Evolutionary conservation across 2,329 filamentous ascomycete genomes (phyloP).

Genomic region (Nigrospora sphaerica): DNA sequence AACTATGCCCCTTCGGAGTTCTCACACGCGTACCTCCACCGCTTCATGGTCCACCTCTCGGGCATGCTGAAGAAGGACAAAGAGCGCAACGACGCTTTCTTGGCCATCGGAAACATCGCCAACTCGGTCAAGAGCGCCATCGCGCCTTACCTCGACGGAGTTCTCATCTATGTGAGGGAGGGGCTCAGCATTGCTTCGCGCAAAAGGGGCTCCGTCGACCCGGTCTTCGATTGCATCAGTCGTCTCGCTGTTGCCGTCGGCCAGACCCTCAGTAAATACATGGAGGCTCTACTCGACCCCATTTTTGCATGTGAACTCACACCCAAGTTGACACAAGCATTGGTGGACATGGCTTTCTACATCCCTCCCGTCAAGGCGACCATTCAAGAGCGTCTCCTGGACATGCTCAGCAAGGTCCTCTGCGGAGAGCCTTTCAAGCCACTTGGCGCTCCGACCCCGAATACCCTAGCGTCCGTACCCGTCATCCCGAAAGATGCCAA

Average conservation of each 20-base stretch:
- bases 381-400: conserved; percentile 88
- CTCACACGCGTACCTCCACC: conserved; percentile 77
- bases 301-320: conserved; percentile 96
- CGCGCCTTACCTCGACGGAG: conserved; percentile 88
- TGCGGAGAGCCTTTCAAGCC: conserved; percentile 90
- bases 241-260: conserved; percentile 92
- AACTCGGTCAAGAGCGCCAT: conserved; percentile 95
- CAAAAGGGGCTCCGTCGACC: conserved; percentile 58
- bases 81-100: conserved; percentile 87
- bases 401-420: conserved; percentile 90
- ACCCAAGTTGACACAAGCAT: conserved; percentile 85
- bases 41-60: conserved; percentile 95
- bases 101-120: conserved; percentile 92
- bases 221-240: conserved; percentile 96
- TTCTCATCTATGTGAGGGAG: conserved; percentile 88
- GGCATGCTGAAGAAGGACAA: conserved; percentile 92
- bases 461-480: conserved; percentile 72
- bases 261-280: conserved; percentile 95
- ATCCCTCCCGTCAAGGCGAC: conserved; percentile 89
- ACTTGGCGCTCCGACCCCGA: conserved; percentile 78
- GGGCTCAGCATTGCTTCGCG: conserved; percentile 75
- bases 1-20: conserved; percentile 91
- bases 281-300: conserved; percentile 89
- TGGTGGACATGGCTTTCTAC: conserved; percentile 98
- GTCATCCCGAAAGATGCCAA: conserved; percentile 83